Evolutionary conservation across 257 asterid genomes (phyloP).

Genomic region (Euphrasia confusa): DNA sequence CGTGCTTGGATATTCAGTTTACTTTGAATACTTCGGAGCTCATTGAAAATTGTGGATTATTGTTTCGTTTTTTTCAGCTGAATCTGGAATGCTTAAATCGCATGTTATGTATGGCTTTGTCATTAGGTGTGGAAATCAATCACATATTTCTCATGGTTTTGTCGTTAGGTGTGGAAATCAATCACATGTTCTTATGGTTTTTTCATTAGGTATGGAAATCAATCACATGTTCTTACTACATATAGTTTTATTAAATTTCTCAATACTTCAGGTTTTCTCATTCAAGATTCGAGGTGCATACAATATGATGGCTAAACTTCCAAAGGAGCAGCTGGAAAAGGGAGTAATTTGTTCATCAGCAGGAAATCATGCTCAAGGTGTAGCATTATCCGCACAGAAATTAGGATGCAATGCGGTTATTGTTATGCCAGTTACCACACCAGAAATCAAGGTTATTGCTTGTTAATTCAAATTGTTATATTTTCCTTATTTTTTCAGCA

Average conservation of each 20-base stretch:
- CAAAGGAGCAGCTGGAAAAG: conserved; percentile 52
- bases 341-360: conserved; percentile 94
- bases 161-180: not conserved
- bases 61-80: conserved; percentile 1
- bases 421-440: conserved; percentile 86
- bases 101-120: not conserved
- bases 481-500: not conserved
- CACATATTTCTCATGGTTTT: not conserved
- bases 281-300: conserved; percentile 93
- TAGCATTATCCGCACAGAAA: conserved; percentile 70
- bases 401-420: conserved; percentile 71
- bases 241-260: no score
- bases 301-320: conserved; percentile 89
- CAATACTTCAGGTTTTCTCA: conserved; percentile 55
- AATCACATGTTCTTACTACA: not conserved
- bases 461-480: conserved; percentile 5
- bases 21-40: conserved; percentile 1
- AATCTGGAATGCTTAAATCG: conserved; percentile 9
- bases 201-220: not conserved
- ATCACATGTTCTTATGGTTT: not conserved
- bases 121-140: conserved; percentile 3
- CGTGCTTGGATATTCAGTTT: not conserved
- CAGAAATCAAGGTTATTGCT: conserved; percentile 71
- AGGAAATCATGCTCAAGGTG: conserved; percentile 95
- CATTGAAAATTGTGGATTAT: not conserved